phyloP scores from a whole-genome alignment of 345 rosid species.

The Citrus inodora region DNA sequence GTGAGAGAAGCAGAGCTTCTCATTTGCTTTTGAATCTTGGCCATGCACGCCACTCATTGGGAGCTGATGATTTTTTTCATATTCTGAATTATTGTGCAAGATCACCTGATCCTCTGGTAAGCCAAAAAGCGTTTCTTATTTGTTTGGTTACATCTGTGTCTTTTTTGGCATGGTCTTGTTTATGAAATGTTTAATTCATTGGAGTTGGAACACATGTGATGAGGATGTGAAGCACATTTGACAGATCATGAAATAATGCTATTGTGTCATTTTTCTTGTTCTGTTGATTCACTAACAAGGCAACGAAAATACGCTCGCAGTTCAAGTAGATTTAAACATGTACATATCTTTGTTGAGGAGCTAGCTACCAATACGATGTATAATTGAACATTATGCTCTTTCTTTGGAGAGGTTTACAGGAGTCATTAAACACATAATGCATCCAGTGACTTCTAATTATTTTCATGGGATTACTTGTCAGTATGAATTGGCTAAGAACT shows the following conservation, averaged over 20 bases:
- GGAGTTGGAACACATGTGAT: background rate
- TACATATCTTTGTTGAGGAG: background rate
- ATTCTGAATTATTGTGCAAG: conserved; percentile 62
- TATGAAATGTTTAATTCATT: background rate
- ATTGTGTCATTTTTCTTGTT: background rate
- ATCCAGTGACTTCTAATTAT: background rate
- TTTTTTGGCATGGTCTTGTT: background rate
- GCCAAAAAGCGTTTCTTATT: conserved; percentile 19
- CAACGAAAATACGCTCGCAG: background rate
- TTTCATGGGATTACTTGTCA: background rate
- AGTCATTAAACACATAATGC: background rate
- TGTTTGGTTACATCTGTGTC: background rate
- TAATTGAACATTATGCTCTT: background rate
- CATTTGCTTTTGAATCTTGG: conserved; percentile 46
- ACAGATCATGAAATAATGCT: background rate
- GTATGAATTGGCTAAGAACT: background rate
- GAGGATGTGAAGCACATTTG: background rate
- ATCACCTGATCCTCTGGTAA: conserved; percentile 76
- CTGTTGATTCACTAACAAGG: background rate
- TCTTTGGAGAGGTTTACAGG: background rate
- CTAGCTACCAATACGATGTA: background rate
- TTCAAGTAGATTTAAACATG: background rate
- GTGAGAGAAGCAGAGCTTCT: conserved; percentile 65
- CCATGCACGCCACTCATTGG: conserved; percentile 25
- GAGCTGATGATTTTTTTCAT: conserved; percentile 43